Evolutionary conservation across 495 filamentous ascomycete species (phyloP), one percentile per base, ranked within the genome.

Genomic region (Daldinia loculata): DNA sequence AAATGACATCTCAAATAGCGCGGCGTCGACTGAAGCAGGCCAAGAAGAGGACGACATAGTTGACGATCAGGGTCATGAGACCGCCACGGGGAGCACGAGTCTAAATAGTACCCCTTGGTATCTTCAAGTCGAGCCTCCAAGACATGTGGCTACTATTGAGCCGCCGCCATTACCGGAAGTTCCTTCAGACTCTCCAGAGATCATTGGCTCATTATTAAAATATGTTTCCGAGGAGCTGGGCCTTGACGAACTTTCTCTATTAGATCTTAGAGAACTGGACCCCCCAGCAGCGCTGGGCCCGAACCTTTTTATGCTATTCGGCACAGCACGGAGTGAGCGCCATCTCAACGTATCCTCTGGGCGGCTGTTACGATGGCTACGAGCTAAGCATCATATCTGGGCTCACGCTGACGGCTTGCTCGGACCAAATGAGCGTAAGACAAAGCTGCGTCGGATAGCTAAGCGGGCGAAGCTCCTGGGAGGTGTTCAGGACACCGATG

Each of bases 341-440:
- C 96, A 99, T 82, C 80, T 98, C 27, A 94, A 97, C 72, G 92
- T 96, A 22, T 95, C 94, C 2, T 93, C 95, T 4, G 94, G 97
- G 75, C 89, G 93, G 29, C 84, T 96, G 22, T 93, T 94, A 66
- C 86, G 95, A 62, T 98, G 92, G 92, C 80, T 98, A 45, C 85
- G 96, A 60, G 89, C 84, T 36, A 83, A 84, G 43, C 89, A 91
- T 76, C 89, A 89, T 57, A 80, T 98, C 11, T 70, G 81, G 3
- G 92, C 95, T 4, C 85, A 89, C 67, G 93, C 95, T 0, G 96
- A 98, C 77, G 95, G 95, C 4, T 78, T 98, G 53, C 80, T 99
- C 29, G 95, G 95, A 32, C 87, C 94, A 51, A 94, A 95, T 68
- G 93, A 98, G 80, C 81, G 97, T 56, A 98, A 97, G 81, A 87